Evolutionary conservation across 176 grass and related monocot genomes (phyloP), one percentile per base, ranked within the genome.

Genomic region (Eragrostis curvula): DNA sequence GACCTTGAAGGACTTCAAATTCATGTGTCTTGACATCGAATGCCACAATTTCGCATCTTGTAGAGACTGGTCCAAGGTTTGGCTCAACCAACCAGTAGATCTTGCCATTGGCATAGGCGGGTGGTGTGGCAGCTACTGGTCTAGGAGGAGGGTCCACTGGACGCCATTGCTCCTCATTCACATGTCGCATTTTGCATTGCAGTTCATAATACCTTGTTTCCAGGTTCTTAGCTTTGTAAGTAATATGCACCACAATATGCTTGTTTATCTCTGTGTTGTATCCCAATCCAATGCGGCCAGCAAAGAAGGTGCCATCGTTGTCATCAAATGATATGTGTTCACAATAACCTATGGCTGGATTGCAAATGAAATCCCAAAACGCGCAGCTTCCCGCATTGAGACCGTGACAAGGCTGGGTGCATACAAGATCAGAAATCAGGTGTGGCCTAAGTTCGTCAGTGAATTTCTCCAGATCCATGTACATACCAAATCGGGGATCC

Each of bases 21-120:
- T 68, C 71, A 21, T 57, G 2, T 57, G 24, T 76, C 10, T 68
- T 5, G 51, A 76, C 36, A 76, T 84, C 12, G 62, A 84, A 84
- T 7, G 62, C 72, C 24, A 76, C 17, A 0, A 84, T 84, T 76
- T 76, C 81, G 0, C 71, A 84, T 43, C 15, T 68, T 75, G 25
- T 18, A 44, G 81, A 76, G 55, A 56, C 20, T 32, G 62, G 39
- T 57, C 71, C 71, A 30, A 84, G 61, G 21, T 75, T 13, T 32
- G 71, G 48, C 10, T 84, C 81, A 36, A 84, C 71, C 81, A 84
- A 68, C 71, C 71, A 84, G 39, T 84, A 84, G 49, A 84, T 84
- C 51, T 76, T 84, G 3, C 62, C 49, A 32, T 42, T 57, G 61
- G 29, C 81, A 3, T 57, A 84, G n/a, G 47, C 41, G 0, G 81